Conservation (phyloP, 2,329 filamentous ascomycete genomes). For the Nemania sp. region DNA sequence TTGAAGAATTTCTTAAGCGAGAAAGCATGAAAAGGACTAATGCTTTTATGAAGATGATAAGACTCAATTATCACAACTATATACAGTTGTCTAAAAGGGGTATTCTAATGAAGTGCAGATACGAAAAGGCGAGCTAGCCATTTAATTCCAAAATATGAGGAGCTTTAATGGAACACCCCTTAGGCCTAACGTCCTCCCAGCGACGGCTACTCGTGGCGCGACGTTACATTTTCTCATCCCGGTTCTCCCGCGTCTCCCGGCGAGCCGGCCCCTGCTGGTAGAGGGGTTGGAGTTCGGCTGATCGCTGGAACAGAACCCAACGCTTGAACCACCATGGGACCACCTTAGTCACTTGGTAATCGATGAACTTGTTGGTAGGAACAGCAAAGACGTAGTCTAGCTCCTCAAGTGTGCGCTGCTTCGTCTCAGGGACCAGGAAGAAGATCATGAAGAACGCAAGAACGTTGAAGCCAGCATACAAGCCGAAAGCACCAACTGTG, state of each 20-base stretch:
- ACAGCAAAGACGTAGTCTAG: constrained; percentile 63
- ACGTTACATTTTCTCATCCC: constrained; percentile 10
- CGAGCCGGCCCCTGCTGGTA: constrained; percentile 39
- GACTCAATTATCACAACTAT: constrained; percentile 24
- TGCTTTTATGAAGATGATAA: constrained; percentile 7
- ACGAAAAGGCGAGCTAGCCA: constrained; percentile 6
- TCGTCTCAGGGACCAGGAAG: constrained; percentile 63
- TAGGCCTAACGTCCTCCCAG: not conserved
- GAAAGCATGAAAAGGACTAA: not conserved
- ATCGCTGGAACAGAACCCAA: constrained; percentile 50
- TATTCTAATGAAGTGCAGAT: constrained; percentile 20
- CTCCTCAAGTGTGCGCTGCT: constrained; percentile 63
- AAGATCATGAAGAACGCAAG: constrained; percentile 62
- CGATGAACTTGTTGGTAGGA: constrained; percentile 55
- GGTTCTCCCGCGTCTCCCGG: not conserved
- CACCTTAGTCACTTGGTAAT: constrained; percentile 55
- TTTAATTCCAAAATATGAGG: constrained; percentile 11
- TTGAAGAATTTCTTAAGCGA: not conserved
- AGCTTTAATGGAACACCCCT: not conserved
- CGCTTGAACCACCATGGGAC: constrained; percentile 56
- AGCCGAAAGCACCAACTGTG: constrained; percentile 60
- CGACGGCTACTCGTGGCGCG: not conserved
- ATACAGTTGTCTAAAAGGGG: constrained; percentile 28
- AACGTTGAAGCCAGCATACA: constrained; percentile 62
- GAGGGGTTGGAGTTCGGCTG: constrained; percentile 48